Percentiles rank a stretch among this genome's conserved stretches.
Conservation (phyloP, 441 rosid species). For the Adansonia gregorii region DNA sequence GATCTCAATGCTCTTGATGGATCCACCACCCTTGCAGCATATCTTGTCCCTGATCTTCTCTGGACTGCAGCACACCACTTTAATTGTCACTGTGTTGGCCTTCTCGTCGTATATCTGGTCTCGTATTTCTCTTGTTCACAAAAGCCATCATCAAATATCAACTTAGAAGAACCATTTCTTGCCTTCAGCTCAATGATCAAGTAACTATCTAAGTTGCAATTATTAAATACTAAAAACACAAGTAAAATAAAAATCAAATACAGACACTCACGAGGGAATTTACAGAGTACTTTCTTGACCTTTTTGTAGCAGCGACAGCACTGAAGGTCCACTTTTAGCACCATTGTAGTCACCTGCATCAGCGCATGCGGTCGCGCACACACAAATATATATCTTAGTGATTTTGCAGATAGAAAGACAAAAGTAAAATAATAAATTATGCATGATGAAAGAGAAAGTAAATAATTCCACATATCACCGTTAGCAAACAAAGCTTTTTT, state of each 20-base stretch:
- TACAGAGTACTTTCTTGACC: constrained; percentile 70
- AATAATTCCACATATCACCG: neutral
- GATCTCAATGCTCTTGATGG: constrained; percentile 65
- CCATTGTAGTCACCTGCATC: constrained; percentile 20
- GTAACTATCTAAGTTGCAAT: neutral
- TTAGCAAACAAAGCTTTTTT: neutral
- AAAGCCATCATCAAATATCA: constrained; percentile 24
- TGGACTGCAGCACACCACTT: constrained; percentile 62
- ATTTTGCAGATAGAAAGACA: neutral
- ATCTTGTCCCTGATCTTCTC: constrained; percentile 59
- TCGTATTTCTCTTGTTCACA: constrained; percentile 71
- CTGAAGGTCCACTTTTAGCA: constrained; percentile 27
- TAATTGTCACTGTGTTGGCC: constrained; percentile 60
- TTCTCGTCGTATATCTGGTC: constrained; percentile 64
- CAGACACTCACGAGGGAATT: constrained; percentile 65
- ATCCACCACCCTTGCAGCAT: constrained; percentile 55
- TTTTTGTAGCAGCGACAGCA: constrained; percentile 52
- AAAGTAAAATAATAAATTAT: neutral
- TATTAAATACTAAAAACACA: neutral
- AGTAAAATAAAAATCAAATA: neutral
- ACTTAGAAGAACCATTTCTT: constrained; percentile 41
- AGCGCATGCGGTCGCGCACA: neutral
- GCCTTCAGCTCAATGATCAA: neutral
- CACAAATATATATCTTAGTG: neutral
- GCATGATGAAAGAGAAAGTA: neutral